Evolutionary conservation across 768 basidiomycete genomes (phyloP).

Genomic region (Suillus paluster): DNA sequence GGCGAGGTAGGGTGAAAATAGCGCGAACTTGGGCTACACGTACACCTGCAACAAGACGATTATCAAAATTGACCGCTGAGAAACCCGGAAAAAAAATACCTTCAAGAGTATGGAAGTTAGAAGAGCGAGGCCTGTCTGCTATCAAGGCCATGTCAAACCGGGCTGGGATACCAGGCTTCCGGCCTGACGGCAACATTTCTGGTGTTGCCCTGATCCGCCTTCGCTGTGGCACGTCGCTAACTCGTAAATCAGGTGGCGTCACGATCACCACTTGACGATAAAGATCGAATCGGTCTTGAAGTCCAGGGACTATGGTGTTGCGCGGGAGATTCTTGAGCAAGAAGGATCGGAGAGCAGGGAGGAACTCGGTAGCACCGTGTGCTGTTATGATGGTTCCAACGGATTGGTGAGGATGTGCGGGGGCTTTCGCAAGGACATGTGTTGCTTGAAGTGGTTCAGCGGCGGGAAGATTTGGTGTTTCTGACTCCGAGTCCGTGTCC

Average conservation of each 20-base stretch:
- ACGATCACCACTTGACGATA: constrained; percentile 6
- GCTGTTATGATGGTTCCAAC: neutral
- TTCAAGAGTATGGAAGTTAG: neutral
- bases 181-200: neutral
- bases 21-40: constrained; percentile 15
- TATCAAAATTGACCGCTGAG: neutral
- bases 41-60: constrained; percentile 6
- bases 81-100: neutral
- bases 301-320: neutral
- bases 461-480: neutral
- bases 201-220: neutral
- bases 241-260: neutral
- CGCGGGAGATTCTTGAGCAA: neutral
- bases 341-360: constrained; percentile 8
- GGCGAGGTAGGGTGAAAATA: constrained; percentile 14
- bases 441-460: neutral
- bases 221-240: neutral
- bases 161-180: neutral
- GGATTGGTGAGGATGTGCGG: neutral
- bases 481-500: neutral
- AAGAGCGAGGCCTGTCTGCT: neutral
- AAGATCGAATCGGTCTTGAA: constrained; percentile 5
- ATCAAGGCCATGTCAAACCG: constrained; percentile 3
- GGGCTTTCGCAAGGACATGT: constrained; percentile 8
- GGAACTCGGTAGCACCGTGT: constrained; percentile 11